Base-by-base conservation (phyloP, 2,329 filamentous ascomycete genomes). In the Botrytis deweyae region DNA sequence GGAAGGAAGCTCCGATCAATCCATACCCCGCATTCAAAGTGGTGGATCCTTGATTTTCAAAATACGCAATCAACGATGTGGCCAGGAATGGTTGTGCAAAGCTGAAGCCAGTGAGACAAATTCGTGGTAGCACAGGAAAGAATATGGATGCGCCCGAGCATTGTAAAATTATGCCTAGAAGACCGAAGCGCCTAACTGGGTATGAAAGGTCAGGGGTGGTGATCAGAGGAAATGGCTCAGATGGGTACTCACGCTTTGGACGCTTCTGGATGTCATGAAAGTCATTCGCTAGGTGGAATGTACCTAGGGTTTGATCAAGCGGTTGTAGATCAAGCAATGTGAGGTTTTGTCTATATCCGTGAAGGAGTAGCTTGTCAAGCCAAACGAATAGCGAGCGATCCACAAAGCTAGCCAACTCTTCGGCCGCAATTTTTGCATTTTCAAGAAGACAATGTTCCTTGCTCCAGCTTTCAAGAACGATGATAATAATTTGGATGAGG, bases 391-490 rank as follows among this genome's bases (percentile, higher is more conserved):
- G 78, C 38, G 76, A 76, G 61, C 82, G 84, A 1, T 83, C 84
- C 75, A 80, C 65, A 76, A 65, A 75, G 84, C 78, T 46, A 85
- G 77, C 14, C 80, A 78, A 58, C 81, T 82, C 61, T 84, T 76
- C 84, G 83, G 84, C 74, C 80, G 80, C 72, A 83, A 82, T 36
- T 84, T 76, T 36, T 80, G 80, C n/a, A 80, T 80, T 72, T 78
- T 81, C 55, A 83, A 83, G 9, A 84, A 75, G n/a, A 83, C 83
- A 73, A 82, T 82, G 0, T 79, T 81, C 0, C 79, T 80, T 59
- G 3, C 58, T 59, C 58, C 29, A 59, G 58, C 73, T 85, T 83
- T 6, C 83, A 83, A 18, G 82, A 81, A n/a, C 76, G 74, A 69
- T 76, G 33, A 33, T 77, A 73, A 70, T 81, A 77, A 78, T 68